A percentile compares a stretch with the other conserved stretches of the same genome.
Evolutionary conservation across 73 alveolate genomes (phyloP).

Genomic region (Tetrahymena thermophila): DNA sequence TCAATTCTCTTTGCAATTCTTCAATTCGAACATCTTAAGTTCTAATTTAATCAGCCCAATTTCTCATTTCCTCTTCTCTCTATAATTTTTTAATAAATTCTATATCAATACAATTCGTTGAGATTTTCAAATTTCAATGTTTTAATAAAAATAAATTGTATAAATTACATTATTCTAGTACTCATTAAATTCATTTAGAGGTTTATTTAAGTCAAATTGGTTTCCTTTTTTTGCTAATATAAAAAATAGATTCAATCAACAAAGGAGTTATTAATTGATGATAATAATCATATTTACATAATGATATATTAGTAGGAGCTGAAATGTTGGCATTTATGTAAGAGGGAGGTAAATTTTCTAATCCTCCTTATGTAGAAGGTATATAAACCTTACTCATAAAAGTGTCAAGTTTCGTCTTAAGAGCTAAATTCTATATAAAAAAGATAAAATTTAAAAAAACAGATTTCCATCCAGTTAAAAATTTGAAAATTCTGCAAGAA

Average conservation of each 20-base stretch:
- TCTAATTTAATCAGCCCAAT: not conserved
- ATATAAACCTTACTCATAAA: constrained; percentile 31
- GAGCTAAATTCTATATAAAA: constrained; percentile 2
- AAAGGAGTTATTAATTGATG: not conserved
- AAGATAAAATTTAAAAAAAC: not conserved
- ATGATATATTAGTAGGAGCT: not conserved
- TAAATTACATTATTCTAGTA: not conserved
- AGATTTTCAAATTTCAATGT: not conserved
- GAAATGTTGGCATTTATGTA: not conserved
- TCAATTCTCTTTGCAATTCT: constrained; percentile 9
- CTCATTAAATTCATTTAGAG: not conserved
- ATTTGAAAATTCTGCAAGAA: not conserved
- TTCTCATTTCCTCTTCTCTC: constrained; percentile 1
- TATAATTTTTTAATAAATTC: not conserved
- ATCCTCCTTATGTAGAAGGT: constrained; percentile 21
- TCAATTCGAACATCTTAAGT: not conserved
- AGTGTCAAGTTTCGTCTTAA: constrained; percentile 28
- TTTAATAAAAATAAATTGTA: not conserved
- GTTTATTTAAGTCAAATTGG: not conserved
- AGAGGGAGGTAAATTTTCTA: not conserved
- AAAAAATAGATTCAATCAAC: not conserved
- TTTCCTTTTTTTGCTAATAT: not conserved
- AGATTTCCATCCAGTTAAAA: constrained; percentile 3
- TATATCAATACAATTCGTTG: not conserved
- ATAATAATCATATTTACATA: not conserved